phyloP scores from a whole-genome alignment of 352 stramenopile genomes.

The Pelagophyceae sp. region DNA sequence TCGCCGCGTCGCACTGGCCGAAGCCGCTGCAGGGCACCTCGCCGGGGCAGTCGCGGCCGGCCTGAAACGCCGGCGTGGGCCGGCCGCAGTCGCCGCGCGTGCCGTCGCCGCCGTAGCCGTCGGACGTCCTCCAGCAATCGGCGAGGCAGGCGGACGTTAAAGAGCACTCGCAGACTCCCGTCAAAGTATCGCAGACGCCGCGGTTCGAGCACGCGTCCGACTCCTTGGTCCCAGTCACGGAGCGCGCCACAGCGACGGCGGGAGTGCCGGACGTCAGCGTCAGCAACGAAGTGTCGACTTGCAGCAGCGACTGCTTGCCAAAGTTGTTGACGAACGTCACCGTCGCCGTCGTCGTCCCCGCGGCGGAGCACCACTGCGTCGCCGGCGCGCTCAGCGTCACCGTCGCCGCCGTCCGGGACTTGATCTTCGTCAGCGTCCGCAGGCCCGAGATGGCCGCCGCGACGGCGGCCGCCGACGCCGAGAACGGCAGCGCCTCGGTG shows the following conservation, averaged over 20 bases:
- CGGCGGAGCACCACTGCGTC: conserved; percentile 42
- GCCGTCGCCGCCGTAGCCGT: conserved; percentile 65
- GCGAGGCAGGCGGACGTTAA: not conserved
- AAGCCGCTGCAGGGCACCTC: conserved; percentile 46
- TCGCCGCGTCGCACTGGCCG: conserved; percentile 44
- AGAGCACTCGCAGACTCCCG: conserved; percentile 42
- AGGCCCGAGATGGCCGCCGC: conserved; percentile 40
- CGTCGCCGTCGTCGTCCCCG: conserved; percentile 42
- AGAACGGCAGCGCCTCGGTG: conserved; percentile 52
- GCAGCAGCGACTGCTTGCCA: conserved; percentile 37
- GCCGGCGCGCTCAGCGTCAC: conserved; percentile 13
- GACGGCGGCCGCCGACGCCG: conserved; percentile 32
- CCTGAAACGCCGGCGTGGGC: conserved; percentile 31
- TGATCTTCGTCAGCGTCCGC: conserved; percentile 38
- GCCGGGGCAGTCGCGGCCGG: conserved; percentile 41
- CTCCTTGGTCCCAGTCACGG: conserved; percentile 41
- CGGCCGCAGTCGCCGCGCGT: conserved; percentile 78
- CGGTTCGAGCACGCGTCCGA: conserved; percentile 40
- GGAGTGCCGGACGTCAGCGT: conserved; percentile 30
- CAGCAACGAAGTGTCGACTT: conserved; percentile 33
- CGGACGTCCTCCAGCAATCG: conserved; percentile 69
- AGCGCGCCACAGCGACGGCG: conserved; percentile 34
- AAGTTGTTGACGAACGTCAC: conserved; percentile 42
- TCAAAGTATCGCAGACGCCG: conserved; percentile 41
- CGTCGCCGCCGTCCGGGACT: conserved; percentile 1